Percentiles rank a stretch among this genome's conserved stretches.
phyloP scores from a whole-genome alignment of 495 filamentous ascomycete species.

The Aspergillus nidulans region DNA sequence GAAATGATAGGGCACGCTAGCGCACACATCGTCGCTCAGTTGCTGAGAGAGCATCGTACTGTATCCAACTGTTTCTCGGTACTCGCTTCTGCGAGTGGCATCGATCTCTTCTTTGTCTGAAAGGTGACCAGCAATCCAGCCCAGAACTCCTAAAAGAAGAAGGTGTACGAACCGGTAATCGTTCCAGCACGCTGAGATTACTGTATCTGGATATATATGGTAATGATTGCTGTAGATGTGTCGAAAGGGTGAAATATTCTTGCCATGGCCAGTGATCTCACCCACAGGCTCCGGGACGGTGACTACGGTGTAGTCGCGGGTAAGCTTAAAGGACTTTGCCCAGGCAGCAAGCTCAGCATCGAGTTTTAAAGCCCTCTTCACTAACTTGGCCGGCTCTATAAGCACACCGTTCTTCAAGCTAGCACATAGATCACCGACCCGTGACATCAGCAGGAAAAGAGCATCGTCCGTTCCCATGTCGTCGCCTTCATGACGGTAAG shows the following conservation, averaged over 20 bases:
- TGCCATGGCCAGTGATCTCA: not conserved
- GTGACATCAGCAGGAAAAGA: constrained; percentile 5
- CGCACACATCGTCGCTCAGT: constrained; percentile 5
- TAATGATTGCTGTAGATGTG: constrained; percentile 5
- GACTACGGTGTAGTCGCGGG: constrained; percentile 1
- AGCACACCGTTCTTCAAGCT: not conserved
- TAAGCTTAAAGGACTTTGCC: not conserved
- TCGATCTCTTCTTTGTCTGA: not conserved
- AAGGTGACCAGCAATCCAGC: not conserved
- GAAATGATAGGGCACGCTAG: constrained; percentile 4
- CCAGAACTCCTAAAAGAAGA: constrained; percentile 3
- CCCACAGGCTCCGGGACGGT: not conserved
- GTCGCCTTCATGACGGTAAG: not conserved
- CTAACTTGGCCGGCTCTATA: not conserved
- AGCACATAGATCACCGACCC: constrained; percentile 8
- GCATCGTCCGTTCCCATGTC: not conserved
- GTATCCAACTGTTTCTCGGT: not conserved
- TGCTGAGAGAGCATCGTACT: not conserved
- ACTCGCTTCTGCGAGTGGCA: not conserved
- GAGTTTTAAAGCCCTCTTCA: constrained; percentile 3
- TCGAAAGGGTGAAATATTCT: not conserved
- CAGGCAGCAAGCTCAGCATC: constrained; percentile 8
- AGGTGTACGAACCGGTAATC: constrained; percentile 9
- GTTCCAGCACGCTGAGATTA: constrained; percentile 3
- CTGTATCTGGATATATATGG: constrained; percentile 7